A percentile compares a stretch with the other conserved stretches of the same genome.
Evolutionary conservation across 768 basidiomycete species (phyloP).

Genomic region (Clavulina sp.): DNA sequence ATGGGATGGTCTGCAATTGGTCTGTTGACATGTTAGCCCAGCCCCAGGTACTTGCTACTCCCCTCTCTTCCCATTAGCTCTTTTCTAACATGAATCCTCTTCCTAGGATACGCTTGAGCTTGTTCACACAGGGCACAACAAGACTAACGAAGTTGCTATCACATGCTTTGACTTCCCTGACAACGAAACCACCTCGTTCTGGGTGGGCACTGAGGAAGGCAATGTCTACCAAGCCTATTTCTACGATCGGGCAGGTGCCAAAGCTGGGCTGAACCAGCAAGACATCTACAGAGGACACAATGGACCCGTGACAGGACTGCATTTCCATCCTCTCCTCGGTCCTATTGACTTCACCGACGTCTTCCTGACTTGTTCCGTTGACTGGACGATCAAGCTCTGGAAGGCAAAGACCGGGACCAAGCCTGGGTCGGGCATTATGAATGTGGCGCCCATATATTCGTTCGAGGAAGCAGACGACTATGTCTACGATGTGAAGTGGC

Average conservation of each 20-base stretch:
- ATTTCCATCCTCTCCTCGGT: constrained; percentile 86
- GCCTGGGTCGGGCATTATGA: constrained; percentile 39
- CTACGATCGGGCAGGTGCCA: constrained; percentile 90
- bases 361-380: constrained; percentile 82
- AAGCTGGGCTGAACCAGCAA: constrained; percentile 84
- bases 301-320: constrained; percentile 83
- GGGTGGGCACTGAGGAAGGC: constrained; percentile 97
- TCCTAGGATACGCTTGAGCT: constrained; percentile 83
- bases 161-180: constrained; percentile 88
- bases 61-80: background rate
- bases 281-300: constrained; percentile 88
- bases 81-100: background rate
- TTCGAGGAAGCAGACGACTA: constrained; percentile 98
- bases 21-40: constrained; percentile 96
- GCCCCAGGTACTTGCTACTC: constrained; percentile 49
- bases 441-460: constrained; percentile 65
- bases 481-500: constrained; percentile 98
- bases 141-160: constrained; percentile 92
- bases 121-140: constrained; percentile 76
- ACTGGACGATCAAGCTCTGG: constrained; percentile 99
- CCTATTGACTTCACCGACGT: constrained; percentile 91
- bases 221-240: constrained; percentile 93
- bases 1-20: constrained; percentile 96
- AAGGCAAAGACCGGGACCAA: constrained; percentile 61
- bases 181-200: constrained; percentile 93